These are phyloP conservation scores for Lepiota venenata DNA, from an alignment of 768 basidiomycete genomes.

Conservation along the genomic window DNA sequence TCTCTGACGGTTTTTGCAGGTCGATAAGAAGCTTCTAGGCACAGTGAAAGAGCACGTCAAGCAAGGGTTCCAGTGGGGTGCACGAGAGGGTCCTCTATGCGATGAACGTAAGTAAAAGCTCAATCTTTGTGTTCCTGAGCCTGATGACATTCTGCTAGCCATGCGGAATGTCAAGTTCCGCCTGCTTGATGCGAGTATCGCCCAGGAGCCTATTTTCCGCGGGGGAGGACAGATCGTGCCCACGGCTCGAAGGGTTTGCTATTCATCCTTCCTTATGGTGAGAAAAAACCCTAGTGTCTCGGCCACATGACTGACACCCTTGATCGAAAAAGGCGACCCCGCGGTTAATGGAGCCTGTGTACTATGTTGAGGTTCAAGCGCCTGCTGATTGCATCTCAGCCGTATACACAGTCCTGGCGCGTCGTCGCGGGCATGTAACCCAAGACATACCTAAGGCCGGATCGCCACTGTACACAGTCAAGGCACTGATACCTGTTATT, in stretches of 20 bases:
- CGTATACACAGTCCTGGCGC: slow-evolving; percentile 97
- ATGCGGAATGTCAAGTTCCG: slow-evolving; percentile 99
- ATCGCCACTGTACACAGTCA: slow-evolving; percentile 96
- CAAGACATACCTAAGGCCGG: slow-evolving; percentile 98
- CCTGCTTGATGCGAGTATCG: slow-evolving; percentile 86
- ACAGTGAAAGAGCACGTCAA: slow-evolving; percentile 94
- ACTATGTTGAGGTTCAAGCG: slow-evolving; percentile 99
- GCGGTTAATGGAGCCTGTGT: slow-evolving; percentile 94
- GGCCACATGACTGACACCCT: slow-evolving; percentile 4
- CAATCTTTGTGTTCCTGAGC: not conserved
- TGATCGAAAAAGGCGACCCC: slow-evolving; percentile 72
- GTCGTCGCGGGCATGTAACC: slow-evolving; percentile 98
- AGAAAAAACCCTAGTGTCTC: slow-evolving; percentile 23
- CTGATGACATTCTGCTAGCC: slow-evolving; percentile 45
- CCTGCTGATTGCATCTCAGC: slow-evolving; percentile 98
- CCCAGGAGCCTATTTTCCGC: slow-evolving; percentile 95
- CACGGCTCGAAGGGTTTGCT: slow-evolving; percentile 97
- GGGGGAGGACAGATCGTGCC: slow-evolving; percentile 99
- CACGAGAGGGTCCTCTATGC: slow-evolving; percentile 94
- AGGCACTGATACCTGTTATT: slow-evolving; percentile 96
- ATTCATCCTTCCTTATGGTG: slow-evolving; percentile 98
- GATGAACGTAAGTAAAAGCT: slow-evolving; percentile 84
- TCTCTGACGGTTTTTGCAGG: slow-evolving; percentile 34
- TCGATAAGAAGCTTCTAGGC: slow-evolving; percentile 89
- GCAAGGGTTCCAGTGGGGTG: slow-evolving; percentile 99